A percentile compares a stretch with the other conserved stretches of the same genome.
Conservation (phyloP, 441 rosid species). For the Syzygium syzygioides region DNA sequence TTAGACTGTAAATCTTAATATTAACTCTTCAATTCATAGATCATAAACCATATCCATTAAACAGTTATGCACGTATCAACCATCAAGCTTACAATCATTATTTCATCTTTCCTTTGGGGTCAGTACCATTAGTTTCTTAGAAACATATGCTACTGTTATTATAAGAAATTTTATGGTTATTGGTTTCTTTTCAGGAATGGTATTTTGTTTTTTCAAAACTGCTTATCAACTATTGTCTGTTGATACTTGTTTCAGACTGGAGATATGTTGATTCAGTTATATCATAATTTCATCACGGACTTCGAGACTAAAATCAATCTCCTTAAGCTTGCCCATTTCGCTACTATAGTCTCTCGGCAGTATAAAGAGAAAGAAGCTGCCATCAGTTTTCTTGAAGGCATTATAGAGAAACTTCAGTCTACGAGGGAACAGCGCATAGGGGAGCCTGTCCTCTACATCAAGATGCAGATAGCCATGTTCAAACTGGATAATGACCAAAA, state of each 20-base stretch:
- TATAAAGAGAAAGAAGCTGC: conserved; percentile 90
- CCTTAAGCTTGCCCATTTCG: conserved; percentile 90
- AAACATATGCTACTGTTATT: background rate
- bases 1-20: background rate
- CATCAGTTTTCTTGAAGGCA: conserved; percentile 63
- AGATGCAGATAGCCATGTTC: conserved; percentile 80
- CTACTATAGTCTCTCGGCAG: conserved; percentile 81
- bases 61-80: background rate
- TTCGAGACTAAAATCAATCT: conserved; percentile 96
- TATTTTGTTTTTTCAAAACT: background rate
- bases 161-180: background rate
- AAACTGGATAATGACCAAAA: conserved; percentile 83
- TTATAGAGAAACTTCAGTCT: conserved; percentile 77
- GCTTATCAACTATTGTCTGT: background rate
- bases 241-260: conserved; percentile 53
- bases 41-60: background rate
- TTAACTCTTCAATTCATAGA: background rate
- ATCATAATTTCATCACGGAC: conserved; percentile 84
- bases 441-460: conserved; percentile 82
- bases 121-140: background rate
- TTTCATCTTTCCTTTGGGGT: background rate
- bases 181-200: background rate
- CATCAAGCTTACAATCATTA: background rate
- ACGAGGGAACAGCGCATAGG: conserved; percentile 70
- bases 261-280: conserved; percentile 81